phyloP scores from a whole-genome alignment of 805 yeast species.

The Danielia reshetovae region DNA sequence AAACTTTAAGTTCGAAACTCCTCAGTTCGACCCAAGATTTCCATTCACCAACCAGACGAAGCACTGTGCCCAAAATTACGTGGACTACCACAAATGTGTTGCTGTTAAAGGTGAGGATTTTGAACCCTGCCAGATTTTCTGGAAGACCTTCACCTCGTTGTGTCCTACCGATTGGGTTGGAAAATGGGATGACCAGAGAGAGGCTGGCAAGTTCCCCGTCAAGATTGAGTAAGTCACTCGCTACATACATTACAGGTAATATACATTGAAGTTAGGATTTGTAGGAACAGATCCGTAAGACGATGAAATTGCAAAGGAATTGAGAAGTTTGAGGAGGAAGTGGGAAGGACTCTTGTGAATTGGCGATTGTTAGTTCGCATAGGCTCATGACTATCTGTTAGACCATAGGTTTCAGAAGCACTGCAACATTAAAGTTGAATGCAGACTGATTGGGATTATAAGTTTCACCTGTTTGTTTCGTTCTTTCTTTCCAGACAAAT shows the following conservation, averaged over 20 bases:
- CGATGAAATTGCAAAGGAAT: no score
- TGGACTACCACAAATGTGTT: constrained; percentile 97
- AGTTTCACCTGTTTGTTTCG: no score
- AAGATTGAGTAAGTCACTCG: constrained; percentile 26
- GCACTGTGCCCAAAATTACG: constrained; percentile 97
- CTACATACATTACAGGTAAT: constrained; percentile 6
- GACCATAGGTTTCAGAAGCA: no score
- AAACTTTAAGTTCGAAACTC: constrained; percentile 39
- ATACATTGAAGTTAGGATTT: constrained; percentile 1
- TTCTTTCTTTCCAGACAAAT: no score
- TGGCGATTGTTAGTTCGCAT: no score
- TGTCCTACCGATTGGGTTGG: constrained; percentile 85
- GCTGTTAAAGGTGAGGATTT: constrained; percentile 97
- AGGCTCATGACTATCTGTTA: no score
- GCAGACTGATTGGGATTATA: no score
- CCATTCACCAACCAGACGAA: constrained; percentile 97
- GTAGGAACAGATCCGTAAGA: no score
- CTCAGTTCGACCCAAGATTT: constrained; percentile 43
- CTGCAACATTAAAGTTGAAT: no score
- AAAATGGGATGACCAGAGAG: constrained; percentile 86
- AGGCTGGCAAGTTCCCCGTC: constrained; percentile 44
- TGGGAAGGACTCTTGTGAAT: no score
- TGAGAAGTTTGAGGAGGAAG: no score
- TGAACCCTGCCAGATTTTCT: constrained; percentile 95
- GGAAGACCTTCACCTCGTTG: constrained; percentile 81